These are phyloP conservation scores for Exophiala spinifera DNA, from an alignment of 2,329 filamentous ascomycete genomes.

Conservation along the genomic window DNA sequence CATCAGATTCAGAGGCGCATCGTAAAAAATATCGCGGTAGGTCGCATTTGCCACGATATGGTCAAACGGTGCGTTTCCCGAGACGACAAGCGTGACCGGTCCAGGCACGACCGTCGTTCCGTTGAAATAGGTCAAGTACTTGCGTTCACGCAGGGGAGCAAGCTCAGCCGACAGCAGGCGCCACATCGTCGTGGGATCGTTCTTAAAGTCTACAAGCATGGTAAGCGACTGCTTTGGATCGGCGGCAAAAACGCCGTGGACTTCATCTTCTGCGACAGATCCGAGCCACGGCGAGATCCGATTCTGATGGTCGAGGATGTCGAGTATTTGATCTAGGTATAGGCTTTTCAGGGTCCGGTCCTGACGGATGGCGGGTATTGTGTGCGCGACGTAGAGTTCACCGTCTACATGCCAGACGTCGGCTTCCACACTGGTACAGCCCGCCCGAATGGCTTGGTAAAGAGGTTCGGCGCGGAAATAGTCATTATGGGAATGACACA, in stretches of 20 bases:
- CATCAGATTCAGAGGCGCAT: conserved; percentile 43
- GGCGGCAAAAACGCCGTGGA: conserved; percentile 50
- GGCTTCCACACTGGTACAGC: conserved; percentile 56
- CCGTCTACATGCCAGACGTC: conserved; percentile 49
- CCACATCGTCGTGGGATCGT: conserved; percentile 38
- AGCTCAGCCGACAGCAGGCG: conserved; percentile 40
- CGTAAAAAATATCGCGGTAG: conserved; percentile 55
- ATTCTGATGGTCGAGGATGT: conserved; percentile 51
- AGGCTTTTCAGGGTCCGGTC: conserved; percentile 49
- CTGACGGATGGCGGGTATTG: conserved; percentile 43
- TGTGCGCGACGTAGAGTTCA: conserved; percentile 57
- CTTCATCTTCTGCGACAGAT: conserved; percentile 16
- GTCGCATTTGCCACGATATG: conserved; percentile 43
- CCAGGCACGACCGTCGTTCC: conserved; percentile 38
- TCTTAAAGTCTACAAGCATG: conserved; percentile 53
- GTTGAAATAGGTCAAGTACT: conserved; percentile 52
- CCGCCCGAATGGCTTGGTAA: conserved; percentile 52
- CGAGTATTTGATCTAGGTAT: conserved; percentile 52
- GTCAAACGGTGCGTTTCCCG: conserved; percentile 52
- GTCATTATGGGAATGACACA: conserved; percentile 58
- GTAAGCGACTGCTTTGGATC: conserved; percentile 48
- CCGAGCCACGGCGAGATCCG: conserved; percentile 35
- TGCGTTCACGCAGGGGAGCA: conserved; percentile 45
- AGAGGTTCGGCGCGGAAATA: conserved; percentile 56
- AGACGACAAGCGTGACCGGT: conserved; percentile 52